These are phyloP conservation scores for Phaeosphaeriaceae sp. DNA, from an alignment of 2,329 filamentous ascomycete genomes.

Conservation along the genomic window DNA sequence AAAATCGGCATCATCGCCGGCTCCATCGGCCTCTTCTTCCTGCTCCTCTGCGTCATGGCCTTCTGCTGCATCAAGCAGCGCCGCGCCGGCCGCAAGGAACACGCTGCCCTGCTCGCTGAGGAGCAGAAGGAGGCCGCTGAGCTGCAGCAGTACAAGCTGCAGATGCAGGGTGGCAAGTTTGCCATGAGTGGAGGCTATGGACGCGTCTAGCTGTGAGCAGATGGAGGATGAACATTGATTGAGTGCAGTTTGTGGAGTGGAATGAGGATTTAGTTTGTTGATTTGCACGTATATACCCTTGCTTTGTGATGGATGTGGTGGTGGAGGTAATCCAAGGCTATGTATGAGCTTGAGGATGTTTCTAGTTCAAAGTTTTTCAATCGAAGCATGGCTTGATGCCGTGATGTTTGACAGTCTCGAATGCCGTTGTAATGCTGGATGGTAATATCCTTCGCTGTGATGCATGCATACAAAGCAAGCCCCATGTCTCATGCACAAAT, in stretches of 20 bases:
- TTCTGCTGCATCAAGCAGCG: slow-evolving; percentile 51
- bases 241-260: background rate
- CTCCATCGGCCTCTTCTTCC: slow-evolving; percentile 32
- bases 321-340: background rate
- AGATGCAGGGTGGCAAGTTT: slow-evolving; percentile 35
- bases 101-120: slow-evolving; percentile 39
- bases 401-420: background rate
- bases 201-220: background rate
- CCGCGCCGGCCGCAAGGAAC: slow-evolving; percentile 44
- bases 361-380: background rate
- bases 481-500: background rate
- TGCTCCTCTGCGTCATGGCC: slow-evolving; percentile 33
- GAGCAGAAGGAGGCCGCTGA: slow-evolving; percentile 48
- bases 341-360: background rate
- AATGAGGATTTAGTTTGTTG: background rate
- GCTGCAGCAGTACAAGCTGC: slow-evolving; percentile 39
- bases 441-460: no score
- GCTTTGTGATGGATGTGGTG: background rate
- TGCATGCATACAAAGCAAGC: no score
- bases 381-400: background rate
- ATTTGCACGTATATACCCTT: slow-evolving; percentile 4
- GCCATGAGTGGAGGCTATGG: slow-evolving; percentile 16
- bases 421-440: no score
- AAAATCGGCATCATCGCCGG: slow-evolving; percentile 46
- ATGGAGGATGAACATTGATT: background rate